A percentile compares a stretch with the other conserved stretches of the same genome.
Evolutionary conservation across 257 asterid species (phyloP).

Genomic region (Ligustrum vulgare): DNA sequence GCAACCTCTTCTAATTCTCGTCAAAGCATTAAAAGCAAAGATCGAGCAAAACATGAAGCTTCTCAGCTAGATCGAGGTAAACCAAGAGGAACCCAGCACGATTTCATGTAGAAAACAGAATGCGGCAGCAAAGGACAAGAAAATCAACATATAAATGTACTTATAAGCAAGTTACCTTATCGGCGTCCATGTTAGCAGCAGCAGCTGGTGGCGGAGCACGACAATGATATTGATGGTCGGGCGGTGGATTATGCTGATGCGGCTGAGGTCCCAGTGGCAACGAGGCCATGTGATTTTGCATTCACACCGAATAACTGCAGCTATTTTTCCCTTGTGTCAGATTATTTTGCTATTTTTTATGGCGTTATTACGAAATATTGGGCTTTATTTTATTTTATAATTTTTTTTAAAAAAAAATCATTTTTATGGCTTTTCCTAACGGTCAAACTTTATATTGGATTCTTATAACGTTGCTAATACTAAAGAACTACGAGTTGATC

Average conservation of each 20-base stretch:
- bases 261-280: constrained; percentile 79
- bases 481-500: no score
- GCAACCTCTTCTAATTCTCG: constrained; percentile 21
- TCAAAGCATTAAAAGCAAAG: constrained; percentile 26
- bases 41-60: constrained; percentile 35
- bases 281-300: constrained; percentile 71
- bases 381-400: no score
- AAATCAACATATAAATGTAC: neutral
- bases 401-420: no score
- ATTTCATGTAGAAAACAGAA: constrained; percentile 13
- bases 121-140: neutral
- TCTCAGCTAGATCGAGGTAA: constrained; percentile 42
- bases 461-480: no score
- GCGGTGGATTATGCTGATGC: constrained; percentile 50
- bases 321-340: neutral
- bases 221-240: constrained; percentile 42
- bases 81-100: constrained; percentile 13
- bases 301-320: neutral
- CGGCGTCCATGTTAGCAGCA: constrained; percentile 64
- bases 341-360: neutral
- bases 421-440: no score
- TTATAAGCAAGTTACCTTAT: constrained; percentile 43
- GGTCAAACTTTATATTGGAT: no score
- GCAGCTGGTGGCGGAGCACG: constrained; percentile 46
- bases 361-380: no score